phyloP scores from a whole-genome alignment of 257 asterid species.

The Buddleja alternifolia region DNA sequence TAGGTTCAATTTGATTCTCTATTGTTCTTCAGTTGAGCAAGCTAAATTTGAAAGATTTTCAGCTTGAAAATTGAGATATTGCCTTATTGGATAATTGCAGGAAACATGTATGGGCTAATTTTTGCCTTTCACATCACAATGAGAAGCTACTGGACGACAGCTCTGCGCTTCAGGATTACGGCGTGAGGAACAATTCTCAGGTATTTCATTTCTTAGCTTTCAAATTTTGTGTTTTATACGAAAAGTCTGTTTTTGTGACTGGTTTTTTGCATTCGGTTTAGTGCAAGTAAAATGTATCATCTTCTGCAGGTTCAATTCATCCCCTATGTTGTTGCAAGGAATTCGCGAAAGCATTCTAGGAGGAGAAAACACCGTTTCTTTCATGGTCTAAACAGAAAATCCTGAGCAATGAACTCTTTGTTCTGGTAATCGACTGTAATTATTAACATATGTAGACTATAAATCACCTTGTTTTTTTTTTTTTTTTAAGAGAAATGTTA shows the following conservation, averaged over 20 bases:
- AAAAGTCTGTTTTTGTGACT: background rate
- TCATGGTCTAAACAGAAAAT: slow-evolving; percentile 64
- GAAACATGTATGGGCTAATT: slow-evolving; percentile 92
- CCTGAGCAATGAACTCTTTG: slow-evolving; percentile 28
- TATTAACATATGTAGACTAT: slow-evolving; percentile 18
- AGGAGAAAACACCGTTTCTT: slow-evolving; percentile 79
- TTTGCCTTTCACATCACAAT: slow-evolving; percentile 67
- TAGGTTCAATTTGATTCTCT: background rate
- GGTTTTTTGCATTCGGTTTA: background rate
- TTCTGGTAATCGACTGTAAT: slow-evolving; percentile 4
- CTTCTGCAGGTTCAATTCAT: slow-evolving; percentile 70
- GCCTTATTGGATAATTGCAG: slow-evolving; percentile 43
- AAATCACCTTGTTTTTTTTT: background rate
- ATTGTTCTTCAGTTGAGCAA: background rate
- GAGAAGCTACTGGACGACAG: slow-evolving; percentile 75
- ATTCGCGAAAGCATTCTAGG: slow-evolving; percentile 61
- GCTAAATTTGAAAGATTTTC: background rate
- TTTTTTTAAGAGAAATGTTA: no score
- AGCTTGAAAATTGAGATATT: slow-evolving; percentile 11
- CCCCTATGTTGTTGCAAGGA: slow-evolving; percentile 67
- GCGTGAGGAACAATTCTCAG: slow-evolving; percentile 80
- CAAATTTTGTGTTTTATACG: background rate
- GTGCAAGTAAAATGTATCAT: slow-evolving; percentile 23
- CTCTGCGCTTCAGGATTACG: slow-evolving; percentile 62
- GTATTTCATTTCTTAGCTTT: slow-evolving; percentile 36